Evolutionary conservation across 2,329 filamentous ascomycete genomes (phyloP), one percentile per base, ranked within the genome.

Genomic region (Lasiodiplodia gonubiensis): DNA sequence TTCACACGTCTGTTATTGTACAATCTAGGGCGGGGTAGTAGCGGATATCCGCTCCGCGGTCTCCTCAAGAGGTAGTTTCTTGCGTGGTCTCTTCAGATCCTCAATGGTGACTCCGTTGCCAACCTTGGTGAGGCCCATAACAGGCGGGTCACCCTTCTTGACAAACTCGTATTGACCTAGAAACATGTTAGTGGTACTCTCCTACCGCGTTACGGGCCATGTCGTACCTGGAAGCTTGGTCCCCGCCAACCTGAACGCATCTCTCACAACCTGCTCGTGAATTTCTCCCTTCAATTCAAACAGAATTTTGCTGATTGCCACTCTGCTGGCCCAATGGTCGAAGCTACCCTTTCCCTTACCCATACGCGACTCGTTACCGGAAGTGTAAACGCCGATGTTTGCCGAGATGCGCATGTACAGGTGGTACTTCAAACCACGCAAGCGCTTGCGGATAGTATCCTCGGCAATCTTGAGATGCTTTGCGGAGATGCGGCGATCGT

Each of bases 281-380:
- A 98, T 77, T 73, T 93, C 88, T 54, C 95, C 95, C 80, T 93
- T 93, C 72, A 99, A 82, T 81, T 99, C 95, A 72, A 99, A 96
- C 23, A 97, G 84, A 59, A 99, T 88, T 79, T 95, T 92, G 81
- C 92, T 97, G 63, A 98, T 92, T 10, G 93, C 89, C 72, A 98
- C 89, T 80, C 94, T 89, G 25, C 91, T 88, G 4, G 94, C 93
- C 95, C 95, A 99, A 77, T 97, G 92, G 78, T 99, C 95, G 77
- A 99, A 98, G 70, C 90, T 92, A 73, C 95, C 95, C 80, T 99
- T 99, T 81, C 95, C 95, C 82, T 98, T 99, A 79, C 95, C 95
- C 96, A 99, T 99, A 87, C 95, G 91, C 79, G 93, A 91, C 82
- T 99, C 95, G 76, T 98, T 99, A 68, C 95, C 95, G 79, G 91